phyloP scores from a whole-genome alignment of 1,284 basidiomycete species.

The Pulveroboletus sp. region DNA sequence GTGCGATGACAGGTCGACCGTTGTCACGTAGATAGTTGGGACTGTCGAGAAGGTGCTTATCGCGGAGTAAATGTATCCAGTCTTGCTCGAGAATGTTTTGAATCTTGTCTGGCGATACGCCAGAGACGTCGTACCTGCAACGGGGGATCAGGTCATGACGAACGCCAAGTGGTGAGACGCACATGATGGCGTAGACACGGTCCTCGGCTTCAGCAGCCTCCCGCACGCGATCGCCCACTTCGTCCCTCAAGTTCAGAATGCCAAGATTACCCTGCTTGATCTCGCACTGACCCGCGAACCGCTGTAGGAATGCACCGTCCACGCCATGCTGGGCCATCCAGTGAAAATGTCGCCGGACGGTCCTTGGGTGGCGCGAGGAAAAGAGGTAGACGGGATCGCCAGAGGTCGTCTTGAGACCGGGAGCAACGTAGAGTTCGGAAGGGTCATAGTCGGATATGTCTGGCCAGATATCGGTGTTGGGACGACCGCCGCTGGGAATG shows the following conservation, averaged over 20 bases:
- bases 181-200: conserved; percentile 79
- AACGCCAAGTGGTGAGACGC: conserved; percentile 28
- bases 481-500: conserved; percentile 62
- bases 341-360: conserved; percentile 72
- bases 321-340: conserved; percentile 81
- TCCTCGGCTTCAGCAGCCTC: conserved; percentile 76
- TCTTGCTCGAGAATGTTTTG: conserved; percentile 61
- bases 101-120: conserved; percentile 61
- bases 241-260: conserved; percentile 62
- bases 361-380: conserved; percentile 71
- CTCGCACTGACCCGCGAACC: conserved; percentile 68
- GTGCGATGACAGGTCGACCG: conserved; percentile 63
- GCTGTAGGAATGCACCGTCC: conserved; percentile 76
- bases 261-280: conserved; percentile 53
- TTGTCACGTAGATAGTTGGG: conserved; percentile 70
- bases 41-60: conserved; percentile 62
- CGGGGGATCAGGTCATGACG: not conserved
- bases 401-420: conserved; percentile 56
- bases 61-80: conserved; percentile 65
- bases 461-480: conserved; percentile 74
- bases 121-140: conserved; percentile 54
- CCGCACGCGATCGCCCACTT: conserved; percentile 66
- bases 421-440: conserved; percentile 66
- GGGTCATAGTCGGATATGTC: conserved; percentile 68
- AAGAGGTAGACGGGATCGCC: conserved; percentile 67